Evolutionary conservation across 2,329 filamentous ascomycete species (phyloP).

Genomic region (Hymenoscyphus scutula): DNA sequence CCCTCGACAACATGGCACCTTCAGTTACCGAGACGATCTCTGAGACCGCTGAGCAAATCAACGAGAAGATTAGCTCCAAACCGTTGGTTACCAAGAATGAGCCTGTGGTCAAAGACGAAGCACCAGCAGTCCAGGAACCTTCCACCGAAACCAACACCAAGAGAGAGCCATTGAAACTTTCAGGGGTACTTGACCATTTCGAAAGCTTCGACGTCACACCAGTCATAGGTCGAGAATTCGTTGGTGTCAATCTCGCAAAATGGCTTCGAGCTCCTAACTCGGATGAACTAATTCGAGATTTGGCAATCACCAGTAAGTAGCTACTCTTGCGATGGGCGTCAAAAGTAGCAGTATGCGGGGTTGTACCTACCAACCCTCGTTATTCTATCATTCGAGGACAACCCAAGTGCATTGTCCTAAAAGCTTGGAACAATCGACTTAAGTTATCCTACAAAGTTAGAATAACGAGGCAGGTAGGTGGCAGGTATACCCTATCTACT

Average conservation of each 20-base stretch:
- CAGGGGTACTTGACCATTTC: constrained; percentile 31
- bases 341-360: too few relatives aligned
- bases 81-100: constrained; percentile 13
- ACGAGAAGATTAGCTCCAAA: constrained; percentile 27
- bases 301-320: constrained; percentile 45
- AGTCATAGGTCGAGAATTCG: constrained; percentile 46
- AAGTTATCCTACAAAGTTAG: too few relatives aligned
- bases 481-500: background rate
- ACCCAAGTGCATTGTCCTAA: background rate
- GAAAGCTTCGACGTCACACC: constrained; percentile 43
- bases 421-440: too few relatives aligned
- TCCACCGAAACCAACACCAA: constrained; percentile 18
- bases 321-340: background rate
- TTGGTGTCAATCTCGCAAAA: constrained; percentile 43
- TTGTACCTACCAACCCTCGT: too few relatives aligned
- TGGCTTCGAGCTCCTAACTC: constrained; percentile 46
- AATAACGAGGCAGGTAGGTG: too few relatives aligned
- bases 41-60: constrained; percentile 27
- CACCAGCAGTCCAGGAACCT: constrained; percentile 26
- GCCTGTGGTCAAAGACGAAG: constrained; percentile 13
- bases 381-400: too few relatives aligned
- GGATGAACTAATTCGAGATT: constrained; percentile 47
- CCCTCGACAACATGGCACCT: constrained; percentile 25
- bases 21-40: constrained; percentile 29
- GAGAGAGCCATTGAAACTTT: constrained; percentile 31